These are phyloP conservation scores for Lipomyces mesembrius DNA, from an alignment of 805 yeast species.

Conservation along the genomic window DNA sequence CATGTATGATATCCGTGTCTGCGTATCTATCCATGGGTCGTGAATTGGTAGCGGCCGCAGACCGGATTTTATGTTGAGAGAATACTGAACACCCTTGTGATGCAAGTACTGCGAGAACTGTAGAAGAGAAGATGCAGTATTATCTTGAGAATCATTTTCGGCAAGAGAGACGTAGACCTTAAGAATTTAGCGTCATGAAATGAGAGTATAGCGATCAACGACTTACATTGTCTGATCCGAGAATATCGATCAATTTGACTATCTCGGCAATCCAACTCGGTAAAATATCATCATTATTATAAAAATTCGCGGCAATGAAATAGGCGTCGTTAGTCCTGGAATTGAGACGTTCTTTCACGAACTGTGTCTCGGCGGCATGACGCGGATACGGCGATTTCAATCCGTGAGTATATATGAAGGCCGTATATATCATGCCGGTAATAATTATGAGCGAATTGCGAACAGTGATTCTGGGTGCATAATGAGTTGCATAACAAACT, in stretches of 20 bases:
- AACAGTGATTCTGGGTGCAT: background rate
- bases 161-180: constrained; percentile 29
- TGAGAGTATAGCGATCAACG: background rate
- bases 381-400: constrained; percentile 10
- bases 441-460: background rate
- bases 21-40: constrained; percentile 32
- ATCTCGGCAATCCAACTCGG: constrained; percentile 28
- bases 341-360: background rate
- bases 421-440: constrained; percentile 4
- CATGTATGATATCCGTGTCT: constrained; percentile 27
- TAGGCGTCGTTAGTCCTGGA: constrained; percentile 8
- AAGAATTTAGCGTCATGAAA: background rate
- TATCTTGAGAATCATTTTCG: constrained; percentile 32
- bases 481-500: background rate
- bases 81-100: constrained; percentile 19
- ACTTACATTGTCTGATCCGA: constrained; percentile 32
- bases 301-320: constrained; percentile 34
- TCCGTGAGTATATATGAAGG: constrained; percentile 9
- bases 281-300: constrained; percentile 22
- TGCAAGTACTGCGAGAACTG: constrained; percentile 24
- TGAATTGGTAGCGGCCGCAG: constrained; percentile 27
- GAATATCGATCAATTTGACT: constrained; percentile 16
- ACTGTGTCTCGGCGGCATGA: background rate
- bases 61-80: constrained; percentile 23
- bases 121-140: constrained; percentile 24